phyloP scores from a whole-genome alignment of 2,329 filamentous ascomycete genomes.

The Ceratocystiopsis sp. region DNA sequence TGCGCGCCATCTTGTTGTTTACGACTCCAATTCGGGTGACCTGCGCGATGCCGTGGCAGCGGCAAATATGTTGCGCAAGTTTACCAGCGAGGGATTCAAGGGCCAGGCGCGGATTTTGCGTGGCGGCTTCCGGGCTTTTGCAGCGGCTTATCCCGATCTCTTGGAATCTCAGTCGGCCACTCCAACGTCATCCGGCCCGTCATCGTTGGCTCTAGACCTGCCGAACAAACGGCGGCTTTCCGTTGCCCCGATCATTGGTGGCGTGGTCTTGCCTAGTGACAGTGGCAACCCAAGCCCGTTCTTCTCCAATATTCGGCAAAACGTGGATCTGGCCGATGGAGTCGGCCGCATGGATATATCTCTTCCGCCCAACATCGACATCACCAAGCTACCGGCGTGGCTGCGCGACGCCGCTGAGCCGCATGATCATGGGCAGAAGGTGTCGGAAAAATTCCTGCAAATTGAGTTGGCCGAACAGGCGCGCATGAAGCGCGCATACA shows the following conservation, averaged over 20 bases:
- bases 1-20: constrained; percentile 66
- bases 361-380: constrained; percentile 27
- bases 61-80: constrained; percentile 85
- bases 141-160: constrained; percentile 44
- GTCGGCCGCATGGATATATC: constrained; percentile 62
- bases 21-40: constrained; percentile 62
- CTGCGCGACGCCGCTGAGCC: constrained; percentile 49
- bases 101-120: constrained; percentile 60
- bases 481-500: constrained; percentile 72
- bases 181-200: constrained; percentile 18
- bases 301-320: constrained; percentile 90
- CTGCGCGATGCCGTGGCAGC: constrained; percentile 67
- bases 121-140: constrained; percentile 67
- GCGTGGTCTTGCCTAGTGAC: constrained; percentile 61
- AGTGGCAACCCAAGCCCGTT: constrained; percentile 67
- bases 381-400: constrained; percentile 54
- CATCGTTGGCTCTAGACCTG: constrained; percentile 32
- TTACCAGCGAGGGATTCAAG: constrained; percentile 64
- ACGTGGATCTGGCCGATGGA: constrained; percentile 85
- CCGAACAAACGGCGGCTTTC: constrained; percentile 26
- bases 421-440: constrained; percentile 57
- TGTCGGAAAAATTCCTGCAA: constrained; percentile 66
- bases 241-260: constrained; percentile 68
- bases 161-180: constrained; percentile 35
- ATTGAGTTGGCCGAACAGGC: constrained; percentile 77